Evolutionary conservation across 345 rosid species (phyloP), one percentile per base, ranked within the genome.

Genomic region (Euphorbia tirucalli): DNA sequence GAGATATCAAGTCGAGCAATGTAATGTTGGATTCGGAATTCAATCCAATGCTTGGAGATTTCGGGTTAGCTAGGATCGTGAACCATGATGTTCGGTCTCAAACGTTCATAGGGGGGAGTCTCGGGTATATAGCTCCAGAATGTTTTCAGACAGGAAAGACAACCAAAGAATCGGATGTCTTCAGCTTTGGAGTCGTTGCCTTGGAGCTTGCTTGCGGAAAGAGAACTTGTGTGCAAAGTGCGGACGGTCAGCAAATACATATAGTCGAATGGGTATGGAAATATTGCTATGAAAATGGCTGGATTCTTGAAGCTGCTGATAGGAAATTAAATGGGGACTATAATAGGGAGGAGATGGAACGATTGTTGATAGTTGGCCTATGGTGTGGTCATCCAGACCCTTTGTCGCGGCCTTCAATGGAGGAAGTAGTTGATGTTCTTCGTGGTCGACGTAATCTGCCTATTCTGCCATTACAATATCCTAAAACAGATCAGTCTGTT

Each of bases 161-260:
- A n/a, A n/a, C n/a, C n/a, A n/a, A n/a, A n/a, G n/a, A n/a, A n/a
- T n/a, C n/a, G n/a, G n/a, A n/a, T n/a, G n/a, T n/a, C 1, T 58
- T 58, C 35, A 58, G 62, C 62, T 58, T 27, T 58, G 62, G 62
- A 0, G 62, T 58, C 11, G 62, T 58, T 5, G 62, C 62, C 62
- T 27, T 58, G 19, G 62, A 58, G 15, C 30, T 27, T 58, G 62
- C 62, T 14, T 25, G 62, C 27, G 62, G 62, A 25, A 58, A 35
- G 27, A 58, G 27, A 58, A 30, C 62, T 15, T 25, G 11, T 58
- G 62, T 58, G 14, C 19, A 25, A 58, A 58, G n/a, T 16, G 62
- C 14, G 3, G n/a, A n/a, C n/a, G n/a, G n/a, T n/a, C n/a, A n/a
- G n/a, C n/a, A n/a, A n/a, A n/a, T n/a, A n/a, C n/a, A n/a, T n/a